These are phyloP conservation scores for Melaleuca alternifolia DNA, from an alignment of 345 rosid species.

Conservation along the genomic window DNA sequence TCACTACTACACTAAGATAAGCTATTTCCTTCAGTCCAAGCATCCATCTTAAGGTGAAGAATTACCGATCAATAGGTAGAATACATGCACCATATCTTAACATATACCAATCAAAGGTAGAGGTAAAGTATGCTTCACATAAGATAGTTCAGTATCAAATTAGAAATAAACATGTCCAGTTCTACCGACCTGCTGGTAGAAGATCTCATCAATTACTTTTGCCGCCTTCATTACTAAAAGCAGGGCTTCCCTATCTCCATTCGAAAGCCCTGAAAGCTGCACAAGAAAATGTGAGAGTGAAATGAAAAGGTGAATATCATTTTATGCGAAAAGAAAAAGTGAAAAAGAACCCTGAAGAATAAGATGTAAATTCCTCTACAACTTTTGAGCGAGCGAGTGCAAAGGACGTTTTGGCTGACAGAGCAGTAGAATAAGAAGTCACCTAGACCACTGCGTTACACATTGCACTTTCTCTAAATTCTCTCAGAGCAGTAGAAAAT, in stretches of 20 bases:
- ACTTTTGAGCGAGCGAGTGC: not conserved
- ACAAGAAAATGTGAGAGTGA: not conserved
- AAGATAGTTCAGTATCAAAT: not conserved
- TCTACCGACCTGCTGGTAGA: slow-evolving; percentile 55
- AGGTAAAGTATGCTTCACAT: not conserved
- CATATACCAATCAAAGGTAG: not conserved
- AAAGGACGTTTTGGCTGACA: not conserved
- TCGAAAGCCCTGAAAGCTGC: slow-evolving; percentile 68
- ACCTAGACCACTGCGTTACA: not conserved
- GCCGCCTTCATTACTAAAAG: slow-evolving; percentile 71
- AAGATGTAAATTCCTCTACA: not conserved
- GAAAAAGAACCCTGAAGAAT: not conserved
- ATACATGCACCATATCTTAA: not conserved
- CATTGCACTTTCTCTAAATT: not conserved
- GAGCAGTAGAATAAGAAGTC: not conserved
- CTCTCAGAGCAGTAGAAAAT: not conserved
- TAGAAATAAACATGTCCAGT: not conserved
- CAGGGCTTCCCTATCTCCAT: slow-evolving; percentile 58
- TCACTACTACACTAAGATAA: not conserved
- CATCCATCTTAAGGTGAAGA: not conserved
- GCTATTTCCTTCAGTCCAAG: not conserved
- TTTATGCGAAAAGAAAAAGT: not conserved
- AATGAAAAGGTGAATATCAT: not conserved
- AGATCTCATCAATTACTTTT: slow-evolving; percentile 64
- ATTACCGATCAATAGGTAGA: not conserved